Conservation (phyloP, 805 yeast species). For the Starmerella roubikii region DNA sequence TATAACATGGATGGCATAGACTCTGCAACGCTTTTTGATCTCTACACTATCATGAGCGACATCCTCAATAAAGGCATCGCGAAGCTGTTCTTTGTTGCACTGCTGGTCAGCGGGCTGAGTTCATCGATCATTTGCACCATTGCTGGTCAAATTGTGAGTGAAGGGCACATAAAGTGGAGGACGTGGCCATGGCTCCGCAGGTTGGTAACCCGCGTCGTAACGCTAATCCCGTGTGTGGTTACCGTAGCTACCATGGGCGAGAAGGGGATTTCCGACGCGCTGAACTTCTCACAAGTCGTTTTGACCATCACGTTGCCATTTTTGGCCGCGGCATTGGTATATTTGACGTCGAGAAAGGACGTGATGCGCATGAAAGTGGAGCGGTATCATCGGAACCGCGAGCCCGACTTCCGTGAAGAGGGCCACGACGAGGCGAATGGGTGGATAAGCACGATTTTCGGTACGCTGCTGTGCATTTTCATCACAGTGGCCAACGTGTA, state of each 20-base stretch:
- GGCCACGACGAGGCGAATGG: conserved; percentile 36
- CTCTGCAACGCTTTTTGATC: conserved; percentile 74
- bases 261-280: conserved; percentile 53
- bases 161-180: conserved; percentile 78
- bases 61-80: conserved; percentile 68
- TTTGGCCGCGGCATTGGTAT: conserved; percentile 71
- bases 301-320: conserved; percentile 73
- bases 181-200: conserved; percentile 70
- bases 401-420: not conserved
- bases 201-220: conserved; percentile 58
- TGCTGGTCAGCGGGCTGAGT: conserved; percentile 73
- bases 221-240: conserved; percentile 67
- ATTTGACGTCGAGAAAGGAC: conserved; percentile 55
- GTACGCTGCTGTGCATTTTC: conserved; percentile 52
- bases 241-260: conserved; percentile 63
- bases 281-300: conserved; percentile 78
- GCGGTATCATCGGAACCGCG: conserved; percentile 8
- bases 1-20: conserved; percentile 48
- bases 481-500: conserved; percentile 61
- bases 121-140: conserved; percentile 90
- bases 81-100: conserved; percentile 68
- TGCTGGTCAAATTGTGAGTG: conserved; percentile 85
- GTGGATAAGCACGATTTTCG: conserved; percentile 40
- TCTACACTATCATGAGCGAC: conserved; percentile 47
- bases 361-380: conserved; percentile 40